These are phyloP conservation scores for Immersiella caudata DNA, from an alignment of 495 filamentous ascomycete species.

Conservation along the genomic window DNA sequence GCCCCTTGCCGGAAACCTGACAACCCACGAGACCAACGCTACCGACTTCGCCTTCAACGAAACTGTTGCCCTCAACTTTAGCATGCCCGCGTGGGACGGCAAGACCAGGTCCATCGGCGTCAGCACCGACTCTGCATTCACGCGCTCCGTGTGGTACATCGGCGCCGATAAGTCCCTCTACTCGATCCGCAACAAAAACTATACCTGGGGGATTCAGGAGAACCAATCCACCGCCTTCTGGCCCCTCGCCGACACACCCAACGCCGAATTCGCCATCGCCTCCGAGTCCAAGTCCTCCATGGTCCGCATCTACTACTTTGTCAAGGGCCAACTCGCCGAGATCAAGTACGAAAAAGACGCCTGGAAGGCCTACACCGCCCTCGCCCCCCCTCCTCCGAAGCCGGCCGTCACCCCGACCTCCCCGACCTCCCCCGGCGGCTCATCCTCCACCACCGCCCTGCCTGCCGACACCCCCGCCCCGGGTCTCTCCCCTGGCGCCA, in stretches of 20 bases:
- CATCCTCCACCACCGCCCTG: not conserved
- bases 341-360: conserved; percentile 32
- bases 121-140: conserved; percentile 32
- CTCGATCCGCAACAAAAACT: conserved; percentile 33
- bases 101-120: conserved; percentile 32
- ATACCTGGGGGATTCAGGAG: conserved; percentile 25
- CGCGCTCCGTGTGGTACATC: conserved; percentile 42
- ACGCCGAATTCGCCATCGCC: conserved; percentile 35
- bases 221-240: conserved; percentile 33
- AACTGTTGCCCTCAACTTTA: conserved; percentile 34
- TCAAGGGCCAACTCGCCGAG: conserved; percentile 36
- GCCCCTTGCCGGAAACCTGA: conserved; percentile 27
- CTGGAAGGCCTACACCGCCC: conserved; percentile 27
- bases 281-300: conserved; percentile 27
- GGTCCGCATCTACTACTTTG: conserved; percentile 42
- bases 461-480: not conserved
- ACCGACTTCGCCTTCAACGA: conserved; percentile 30
- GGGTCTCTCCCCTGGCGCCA: conserved; percentile 40
- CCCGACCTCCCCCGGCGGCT: not conserved
- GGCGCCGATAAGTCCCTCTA: conserved; percentile 40
- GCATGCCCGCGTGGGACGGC: conserved; percentile 37
- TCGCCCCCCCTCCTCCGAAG: conserved; percentile 15
- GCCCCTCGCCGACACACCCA: conserved; percentile 41
- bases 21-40: conserved; percentile 27
- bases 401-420: not conserved